Percentiles rank a stretch among this genome's conserved stretches.
These are phyloP conservation scores for Aspergillus chevalieri DNA, from an alignment of 2,329 filamentous ascomycete genomes.

Conservation along the genomic window DNA sequence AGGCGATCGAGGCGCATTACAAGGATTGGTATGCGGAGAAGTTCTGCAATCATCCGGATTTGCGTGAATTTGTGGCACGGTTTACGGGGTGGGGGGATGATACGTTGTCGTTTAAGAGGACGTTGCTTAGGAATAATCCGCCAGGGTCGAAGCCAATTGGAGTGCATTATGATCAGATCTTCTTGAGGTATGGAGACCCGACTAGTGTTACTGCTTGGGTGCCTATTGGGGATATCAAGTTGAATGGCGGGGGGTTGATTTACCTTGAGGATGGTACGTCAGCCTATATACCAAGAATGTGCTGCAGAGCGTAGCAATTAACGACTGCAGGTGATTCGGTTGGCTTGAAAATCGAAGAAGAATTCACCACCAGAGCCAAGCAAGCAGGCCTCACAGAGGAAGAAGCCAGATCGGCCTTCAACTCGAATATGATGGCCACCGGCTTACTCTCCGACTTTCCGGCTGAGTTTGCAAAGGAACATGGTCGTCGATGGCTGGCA, in stretches of 20 bases:
- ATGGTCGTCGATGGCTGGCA: conserved; percentile 46
- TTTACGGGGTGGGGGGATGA: conserved; percentile 51
- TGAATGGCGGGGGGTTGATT: conserved; percentile 54
- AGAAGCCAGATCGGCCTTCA: conserved; percentile 49
- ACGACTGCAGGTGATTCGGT: conserved; percentile 34
- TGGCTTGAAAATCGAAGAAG: conserved; percentile 45
- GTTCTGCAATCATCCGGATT: conserved; percentile 49
- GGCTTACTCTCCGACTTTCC: conserved; percentile 50
- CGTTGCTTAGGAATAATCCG: conserved; percentile 52
- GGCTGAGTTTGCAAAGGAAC: conserved; percentile 37
- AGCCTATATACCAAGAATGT: not conserved
- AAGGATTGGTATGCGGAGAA: conserved; percentile 49
- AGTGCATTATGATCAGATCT: conserved; percentile 58
- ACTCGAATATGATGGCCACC: conserved; percentile 54
- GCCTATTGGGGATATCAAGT: conserved; percentile 48
- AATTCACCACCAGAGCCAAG: conserved; percentile 38
- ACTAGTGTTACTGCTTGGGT: conserved; percentile 55
- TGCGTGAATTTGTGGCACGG: conserved; percentile 46
- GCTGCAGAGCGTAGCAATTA: not conserved
- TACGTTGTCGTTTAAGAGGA: conserved; percentile 44
- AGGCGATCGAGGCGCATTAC: conserved; percentile 50
- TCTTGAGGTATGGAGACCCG: conserved; percentile 50
- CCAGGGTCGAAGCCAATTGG: conserved; percentile 54
- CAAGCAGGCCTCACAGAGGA: conserved; percentile 47
- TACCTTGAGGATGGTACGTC: conserved; percentile 47